Base-by-base conservation (phyloP, 768 basidiomycete species). In the Mycena amicta region DNA sequence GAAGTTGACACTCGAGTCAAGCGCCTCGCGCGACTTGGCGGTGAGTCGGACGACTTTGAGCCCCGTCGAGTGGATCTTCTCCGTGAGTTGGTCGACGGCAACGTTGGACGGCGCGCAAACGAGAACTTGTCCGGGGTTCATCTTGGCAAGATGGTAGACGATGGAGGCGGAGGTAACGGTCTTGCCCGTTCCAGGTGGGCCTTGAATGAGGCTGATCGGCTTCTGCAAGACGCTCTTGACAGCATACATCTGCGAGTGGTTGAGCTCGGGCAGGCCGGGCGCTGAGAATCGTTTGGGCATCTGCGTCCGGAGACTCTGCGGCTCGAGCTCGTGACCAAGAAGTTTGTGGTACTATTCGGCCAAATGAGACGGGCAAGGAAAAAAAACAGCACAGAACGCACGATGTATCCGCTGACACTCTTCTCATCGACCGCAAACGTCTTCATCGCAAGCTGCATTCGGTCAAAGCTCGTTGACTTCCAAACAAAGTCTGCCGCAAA, bases 401-500 rank as follows among this genome's bases (percentile, higher is more conserved):
- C 93, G 59, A 99, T 99, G 64, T 98, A 99, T 12, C 96, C 97
- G 69, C 93, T 95, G 66, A 99, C 97, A 71, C 95, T 97, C 81
- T 98, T 97, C 75, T 99, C 97, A 66, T 99, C 97, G 18, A 99
- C 91, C 6, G 97, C 97, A 70, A 99, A 99, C 1, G 95, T 98
- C 83, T 98, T 98, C 96, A 99, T 98, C 0, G 97, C 96, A 30
- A 94, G 82, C 71, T 99, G 97, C 97, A 99, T 99, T 50, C 97
- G 83, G 72, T 99, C 97, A 68, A 99, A 99, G 72, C 96, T 98
- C 1, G 97, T 99, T 4, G 95, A 95, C 75, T 99, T 99, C 97
- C 97, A 99, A 4, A 99, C 96, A 68, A 98, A 99, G 72, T 99
- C 97, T n/a, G 90, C 97, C 0, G 92, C 88, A 68, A 97, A 98